phyloP scores from a whole-genome alignment of 2,329 filamentous ascomycete genomes.

The Talaromyces atroroseus region DNA sequence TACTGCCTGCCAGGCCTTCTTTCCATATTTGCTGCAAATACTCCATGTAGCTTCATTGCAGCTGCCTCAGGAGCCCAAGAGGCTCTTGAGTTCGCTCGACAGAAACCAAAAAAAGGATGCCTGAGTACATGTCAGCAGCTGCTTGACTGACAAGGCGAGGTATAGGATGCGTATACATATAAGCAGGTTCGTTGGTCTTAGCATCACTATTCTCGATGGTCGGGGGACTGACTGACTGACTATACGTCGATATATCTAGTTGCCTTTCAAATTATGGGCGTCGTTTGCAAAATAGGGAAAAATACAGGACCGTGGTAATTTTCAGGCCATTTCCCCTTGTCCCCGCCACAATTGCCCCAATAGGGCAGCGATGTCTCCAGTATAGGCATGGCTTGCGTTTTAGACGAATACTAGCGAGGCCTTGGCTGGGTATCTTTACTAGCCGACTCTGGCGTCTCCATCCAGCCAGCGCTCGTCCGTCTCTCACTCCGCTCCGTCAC shows the following conservation, averaged over 20 bases:
- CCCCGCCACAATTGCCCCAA: not conserved
- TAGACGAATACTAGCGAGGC: not conserved
- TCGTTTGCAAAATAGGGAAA: not conserved
- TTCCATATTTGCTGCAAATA: too few species aligned
- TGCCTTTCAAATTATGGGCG: not conserved
- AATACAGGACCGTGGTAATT: not conserved
- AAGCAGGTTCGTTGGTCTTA: too few species aligned
- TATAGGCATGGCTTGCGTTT: not conserved
- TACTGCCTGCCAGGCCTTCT: too few species aligned
- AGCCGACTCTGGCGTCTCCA: not conserved
- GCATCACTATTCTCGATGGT: not conserved
- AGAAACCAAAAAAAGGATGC: too few species aligned
- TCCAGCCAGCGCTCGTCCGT: not conserved
- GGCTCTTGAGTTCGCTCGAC: too few species aligned
- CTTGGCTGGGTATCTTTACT: not conserved
- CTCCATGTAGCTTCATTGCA: too few species aligned
- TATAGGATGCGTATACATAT: too few species aligned
- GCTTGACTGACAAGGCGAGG: too few species aligned
- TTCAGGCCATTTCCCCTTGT: not conserved
- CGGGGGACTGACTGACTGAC: too few species aligned
- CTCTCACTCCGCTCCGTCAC: not conserved
- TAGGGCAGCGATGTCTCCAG: not conserved
- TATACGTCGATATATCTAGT: too few species aligned
- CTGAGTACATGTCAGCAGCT: too few species aligned
- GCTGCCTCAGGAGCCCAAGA: too few species aligned